phyloP scores from a whole-genome alignment of 2,329 filamentous ascomycete species.

The Stagonosporopsis vannaccii region DNA sequence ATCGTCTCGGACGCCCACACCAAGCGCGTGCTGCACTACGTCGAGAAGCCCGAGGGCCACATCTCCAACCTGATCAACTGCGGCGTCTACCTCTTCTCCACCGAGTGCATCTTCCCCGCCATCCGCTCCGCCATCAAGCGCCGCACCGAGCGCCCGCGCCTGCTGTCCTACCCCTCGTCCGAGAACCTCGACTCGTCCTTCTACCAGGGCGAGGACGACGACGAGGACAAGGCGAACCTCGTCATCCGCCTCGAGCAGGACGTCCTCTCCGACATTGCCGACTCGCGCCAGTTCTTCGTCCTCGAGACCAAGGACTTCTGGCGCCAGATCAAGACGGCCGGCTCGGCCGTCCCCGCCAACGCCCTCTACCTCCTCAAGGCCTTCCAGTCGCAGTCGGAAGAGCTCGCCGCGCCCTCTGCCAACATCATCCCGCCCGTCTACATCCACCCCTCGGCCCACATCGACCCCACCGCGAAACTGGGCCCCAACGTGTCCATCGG shows the following conservation, averaged over 20 bases:
- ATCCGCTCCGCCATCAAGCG: conserved; percentile 96
- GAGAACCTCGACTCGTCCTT: conserved; percentile 83
- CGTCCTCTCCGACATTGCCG: conserved; percentile 91
- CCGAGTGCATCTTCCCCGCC: conserved; percentile 94
- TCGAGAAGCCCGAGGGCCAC: conserved; percentile 97
- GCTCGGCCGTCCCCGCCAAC: conserved; percentile 94
- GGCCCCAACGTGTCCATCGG: conserved; percentile 97
- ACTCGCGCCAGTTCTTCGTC: conserved; percentile 97
- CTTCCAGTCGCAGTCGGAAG: conserved; percentile 79
- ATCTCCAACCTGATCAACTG: conserved; percentile 99
- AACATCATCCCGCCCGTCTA: conserved; percentile 92
- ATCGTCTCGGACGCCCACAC: conserved; percentile 94
- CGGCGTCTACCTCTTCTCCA: conserved; percentile 96
- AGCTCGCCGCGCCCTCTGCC: conserved; percentile 82
- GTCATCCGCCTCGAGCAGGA: conserved; percentile 97
- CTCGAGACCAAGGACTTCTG: conserved; percentile 99
- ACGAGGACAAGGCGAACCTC: conserved; percentile 78
- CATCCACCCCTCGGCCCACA: conserved; percentile 88
- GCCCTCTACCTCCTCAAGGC: conserved; percentile 96
- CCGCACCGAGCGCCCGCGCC: conserved; percentile 85
- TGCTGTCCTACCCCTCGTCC: conserved; percentile 93
- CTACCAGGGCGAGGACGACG: conserved; percentile 69
- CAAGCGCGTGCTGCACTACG: conserved; percentile 95
- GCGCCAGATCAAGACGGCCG: conserved; percentile 99
- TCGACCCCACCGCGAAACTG: conserved; percentile 94